Conservation (phyloP, 2,329 filamentous ascomycete genomes). For the Colletotrichum sublineola region DNA sequence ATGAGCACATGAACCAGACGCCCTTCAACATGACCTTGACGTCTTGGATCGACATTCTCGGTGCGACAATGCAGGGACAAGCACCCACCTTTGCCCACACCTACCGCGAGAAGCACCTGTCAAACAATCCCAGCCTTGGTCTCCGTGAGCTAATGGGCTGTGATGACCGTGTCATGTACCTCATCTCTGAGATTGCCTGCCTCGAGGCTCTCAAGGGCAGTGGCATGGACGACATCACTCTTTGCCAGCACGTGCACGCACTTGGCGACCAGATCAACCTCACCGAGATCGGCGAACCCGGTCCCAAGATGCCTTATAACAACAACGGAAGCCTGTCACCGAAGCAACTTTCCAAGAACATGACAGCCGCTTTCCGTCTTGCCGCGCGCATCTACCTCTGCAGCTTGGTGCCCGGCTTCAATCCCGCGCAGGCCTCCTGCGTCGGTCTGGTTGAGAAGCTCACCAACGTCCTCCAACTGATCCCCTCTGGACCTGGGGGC, state of each 20-base stretch:
- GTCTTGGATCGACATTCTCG: slow-evolving; percentile 97
- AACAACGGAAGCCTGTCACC: slow-evolving; percentile 82
- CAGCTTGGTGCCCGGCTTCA: slow-evolving; percentile 91
- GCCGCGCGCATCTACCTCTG: slow-evolving; percentile 97
- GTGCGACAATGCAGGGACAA: slow-evolving; percentile 89
- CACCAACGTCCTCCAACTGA: slow-evolving; percentile 80
- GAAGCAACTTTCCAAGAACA: slow-evolving; percentile 87
- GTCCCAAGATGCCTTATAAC: slow-evolving; percentile 72
- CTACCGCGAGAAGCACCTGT: slow-evolving; percentile 95
- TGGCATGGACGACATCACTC: slow-evolving; percentile 85
- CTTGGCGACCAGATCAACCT: slow-evolving; percentile 88
- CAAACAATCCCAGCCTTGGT: slow-evolving; percentile 74
- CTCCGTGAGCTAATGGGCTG: slow-evolving; percentile 96
- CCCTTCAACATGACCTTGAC: slow-evolving; percentile 97
- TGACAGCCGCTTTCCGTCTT: slow-evolving; percentile 90
- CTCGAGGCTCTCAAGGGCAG: slow-evolving; percentile 88
- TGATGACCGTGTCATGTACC: slow-evolving; percentile 96
- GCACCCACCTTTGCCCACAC: slow-evolving; percentile 91
- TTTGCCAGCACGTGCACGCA: slow-evolving; percentile 91
- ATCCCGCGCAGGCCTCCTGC: slow-evolving; percentile 79
- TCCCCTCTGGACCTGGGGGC: slow-evolving; percentile 83
- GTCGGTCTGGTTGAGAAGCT: slow-evolving; percentile 84
- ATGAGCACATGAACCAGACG: slow-evolving; percentile 72
- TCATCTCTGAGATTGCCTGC: slow-evolving; percentile 97
- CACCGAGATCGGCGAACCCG: slow-evolving; percentile 76